A percentile compares a stretch with the other conserved stretches of the same genome.
Conservation (phyloP, 2,329 filamentous ascomycete genomes). For the Alternaria consortialis region DNA sequence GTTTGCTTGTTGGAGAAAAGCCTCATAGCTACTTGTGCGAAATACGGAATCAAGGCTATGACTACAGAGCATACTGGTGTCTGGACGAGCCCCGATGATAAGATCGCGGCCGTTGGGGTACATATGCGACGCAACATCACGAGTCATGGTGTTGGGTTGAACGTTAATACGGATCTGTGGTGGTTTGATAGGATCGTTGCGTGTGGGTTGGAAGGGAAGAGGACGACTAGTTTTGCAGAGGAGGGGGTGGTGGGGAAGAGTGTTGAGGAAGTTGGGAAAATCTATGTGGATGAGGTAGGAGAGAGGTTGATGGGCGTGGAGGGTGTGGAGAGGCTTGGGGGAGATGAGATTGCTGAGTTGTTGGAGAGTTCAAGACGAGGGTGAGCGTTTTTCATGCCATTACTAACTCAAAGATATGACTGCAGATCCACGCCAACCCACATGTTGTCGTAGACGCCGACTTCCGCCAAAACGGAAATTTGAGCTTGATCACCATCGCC, state of each 20-base stretch:
- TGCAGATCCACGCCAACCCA: not conserved
- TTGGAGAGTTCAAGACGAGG: not conserved
- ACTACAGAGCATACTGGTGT: conserved; percentile 83
- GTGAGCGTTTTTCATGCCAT: not conserved
- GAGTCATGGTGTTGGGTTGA: conserved; percentile 83
- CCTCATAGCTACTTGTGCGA: conserved; percentile 71
- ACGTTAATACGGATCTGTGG: conserved; percentile 70
- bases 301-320: conserved; percentile 35
- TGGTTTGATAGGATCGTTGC: conserved; percentile 83
- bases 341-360: conserved; percentile 24
- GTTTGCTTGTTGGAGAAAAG: conserved; percentile 79
- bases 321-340: conserved; percentile 25
- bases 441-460: not conserved
- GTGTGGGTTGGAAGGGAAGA: conserved; percentile 83
- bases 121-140: conserved; percentile 85
- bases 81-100: conserved; percentile 67
- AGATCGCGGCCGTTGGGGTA: conserved; percentile 93
- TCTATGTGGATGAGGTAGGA: conserved; percentile 55
- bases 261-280: conserved; percentile 51
- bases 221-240: conserved; percentile 75
- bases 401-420: not conserved
- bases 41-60: conserved; percentile 68
- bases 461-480: not conserved
- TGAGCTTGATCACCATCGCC: not conserved
- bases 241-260: conserved; percentile 55